Percentiles rank a stretch among this genome's conserved stretches.
phyloP scores from a whole-genome alignment of 306 rosid species.

The Glycine tomentella region DNA sequence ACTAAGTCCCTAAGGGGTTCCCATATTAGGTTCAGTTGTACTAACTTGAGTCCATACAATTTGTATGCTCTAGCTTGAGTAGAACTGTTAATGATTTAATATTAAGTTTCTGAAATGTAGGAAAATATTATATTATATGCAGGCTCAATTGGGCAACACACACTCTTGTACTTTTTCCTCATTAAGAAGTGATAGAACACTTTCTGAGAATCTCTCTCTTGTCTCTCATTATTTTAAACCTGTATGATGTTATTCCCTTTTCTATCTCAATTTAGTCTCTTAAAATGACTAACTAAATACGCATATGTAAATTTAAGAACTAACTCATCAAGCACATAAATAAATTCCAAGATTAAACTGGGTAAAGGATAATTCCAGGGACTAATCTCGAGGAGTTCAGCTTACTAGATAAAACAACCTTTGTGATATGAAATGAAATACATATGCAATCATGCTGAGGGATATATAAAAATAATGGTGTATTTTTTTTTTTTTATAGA shows the following conservation, averaged over 20 bases:
- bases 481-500: too few species aligned
- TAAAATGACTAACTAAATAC: neutral
- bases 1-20: too few species aligned
- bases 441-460: conserved; percentile 10
- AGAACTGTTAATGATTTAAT: neutral
- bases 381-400: neutral
- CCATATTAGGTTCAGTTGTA: too few species aligned
- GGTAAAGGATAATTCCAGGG: neutral
- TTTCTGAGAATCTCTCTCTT: neutral
- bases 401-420: neutral
- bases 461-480: conserved; percentile 2
- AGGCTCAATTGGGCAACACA: neutral
- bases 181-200: neutral
- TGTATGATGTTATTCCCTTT: neutral
- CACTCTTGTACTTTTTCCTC: neutral
- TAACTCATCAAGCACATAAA: neutral
- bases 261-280: neutral
- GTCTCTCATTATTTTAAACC: neutral
- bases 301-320: neutral
- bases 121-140: neutral
- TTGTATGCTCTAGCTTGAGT: too few species aligned
- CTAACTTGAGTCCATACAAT: too few species aligned
- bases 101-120: neutral
- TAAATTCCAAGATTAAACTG: conserved; percentile 8
- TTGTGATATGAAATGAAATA: neutral